phyloP scores from a whole-genome alignment of 495 filamentous ascomycete species.

The Penicillium macrosclerotiorum region DNA sequence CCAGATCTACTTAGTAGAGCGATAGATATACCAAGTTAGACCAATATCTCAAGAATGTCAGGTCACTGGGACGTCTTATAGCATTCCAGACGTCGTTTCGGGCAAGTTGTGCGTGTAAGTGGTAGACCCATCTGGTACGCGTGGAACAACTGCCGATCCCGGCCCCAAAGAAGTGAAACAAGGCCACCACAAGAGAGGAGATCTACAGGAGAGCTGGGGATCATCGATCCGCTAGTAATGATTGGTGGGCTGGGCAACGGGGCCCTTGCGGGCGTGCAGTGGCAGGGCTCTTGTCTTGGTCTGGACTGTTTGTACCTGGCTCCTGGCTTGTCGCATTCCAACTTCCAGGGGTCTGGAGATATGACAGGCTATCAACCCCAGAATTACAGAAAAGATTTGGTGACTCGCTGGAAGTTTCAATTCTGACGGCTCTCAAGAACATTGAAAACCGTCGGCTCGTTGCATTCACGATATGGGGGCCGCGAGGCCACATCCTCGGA shows the following conservation, averaged over 20 bases:
- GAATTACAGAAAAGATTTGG: no score
- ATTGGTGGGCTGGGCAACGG: background rate
- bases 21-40: constrained; percentile 1
- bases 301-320: background rate
- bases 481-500: no score
- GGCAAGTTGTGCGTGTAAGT: background rate
- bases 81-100: constrained; percentile 5
- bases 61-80: constrained; percentile 23
- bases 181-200: constrained; percentile 2
- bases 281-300: background rate
- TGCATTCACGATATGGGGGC: no score
- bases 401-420: no score
- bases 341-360: background rate
- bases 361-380: constrained; percentile 1
- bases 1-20: background rate
- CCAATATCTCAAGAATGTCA: constrained; percentile 3
- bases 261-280: background rate
- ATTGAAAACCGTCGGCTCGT: no score
- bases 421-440: no score
- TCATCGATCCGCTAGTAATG: background rate
- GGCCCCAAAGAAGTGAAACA: constrained; percentile 10
- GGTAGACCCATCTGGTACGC: constrained; percentile 6
- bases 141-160: constrained; percentile 8
- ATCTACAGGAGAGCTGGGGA: constrained; percentile 18
- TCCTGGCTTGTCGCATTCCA: background rate